A percentile compares a stretch with the other conserved stretches of the same genome.
Evolutionary conservation across 345 rosid genomes (phyloP).

Genomic region (Capsella bursapastoris): DNA sequence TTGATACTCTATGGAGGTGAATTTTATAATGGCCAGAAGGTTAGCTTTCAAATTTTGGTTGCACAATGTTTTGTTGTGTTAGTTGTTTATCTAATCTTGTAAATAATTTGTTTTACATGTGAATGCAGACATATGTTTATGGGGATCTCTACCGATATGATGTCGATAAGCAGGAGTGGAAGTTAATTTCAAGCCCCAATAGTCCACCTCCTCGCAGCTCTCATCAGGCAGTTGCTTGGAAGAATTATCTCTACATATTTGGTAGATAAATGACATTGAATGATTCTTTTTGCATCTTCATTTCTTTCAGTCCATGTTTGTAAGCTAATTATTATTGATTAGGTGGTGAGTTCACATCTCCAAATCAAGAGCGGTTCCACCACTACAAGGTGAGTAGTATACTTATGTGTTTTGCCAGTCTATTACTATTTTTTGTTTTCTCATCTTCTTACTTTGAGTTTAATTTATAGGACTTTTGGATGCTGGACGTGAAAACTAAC

Average conservation of each 20-base stretch:
- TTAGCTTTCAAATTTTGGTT: conserved; percentile 35
- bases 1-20: conserved; percentile 89
- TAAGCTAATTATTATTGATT: conserved; percentile 25
- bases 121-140: conserved; percentile 80
- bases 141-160: conserved; percentile 89
- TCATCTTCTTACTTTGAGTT: conserved; percentile 11
- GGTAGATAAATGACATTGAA: conserved; percentile 51
- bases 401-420: not conserved
- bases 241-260: conserved; percentile 90
- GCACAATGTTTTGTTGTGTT: not conserved
- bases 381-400: conserved; percentile 78
- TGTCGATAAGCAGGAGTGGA: conserved; percentile 93
- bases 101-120: conserved; percentile 14
- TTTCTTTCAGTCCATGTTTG: not conserved
- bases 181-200: conserved; percentile 83
- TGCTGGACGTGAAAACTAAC: conserved; percentile 89
- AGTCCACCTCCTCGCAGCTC: conserved; percentile 99
- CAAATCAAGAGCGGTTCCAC: conserved; percentile 95
- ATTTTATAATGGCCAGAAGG: conserved; percentile 94
- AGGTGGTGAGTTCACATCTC: conserved; percentile 99
- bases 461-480: conserved; percentile 80
- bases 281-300: not conserved
- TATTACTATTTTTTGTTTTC: not conserved
- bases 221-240: conserved; percentile 97
- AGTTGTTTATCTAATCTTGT: not conserved